Percentiles rank a stretch among this genome's conserved stretches.
Evolutionary conservation across 116 monocot species (phyloP).

Genomic region (Cymodocea nodosa): DNA sequence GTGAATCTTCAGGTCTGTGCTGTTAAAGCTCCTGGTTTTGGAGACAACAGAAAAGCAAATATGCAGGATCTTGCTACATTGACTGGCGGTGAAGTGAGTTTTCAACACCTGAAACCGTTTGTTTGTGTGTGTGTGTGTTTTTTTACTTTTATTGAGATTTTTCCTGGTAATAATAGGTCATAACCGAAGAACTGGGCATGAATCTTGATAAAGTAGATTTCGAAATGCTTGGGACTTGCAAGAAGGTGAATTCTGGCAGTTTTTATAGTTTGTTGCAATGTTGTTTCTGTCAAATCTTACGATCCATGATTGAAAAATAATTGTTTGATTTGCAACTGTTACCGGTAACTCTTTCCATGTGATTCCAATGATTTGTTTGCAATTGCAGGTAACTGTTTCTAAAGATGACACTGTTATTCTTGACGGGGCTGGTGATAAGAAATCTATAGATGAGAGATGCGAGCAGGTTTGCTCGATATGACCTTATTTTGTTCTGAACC

Average conservation of each 20-base stretch:
- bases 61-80: conserved; percentile 75
- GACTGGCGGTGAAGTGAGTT: conserved; percentile 64
- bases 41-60: conserved; percentile 66
- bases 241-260: conserved; percentile 31
- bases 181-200: conserved; percentile 83
- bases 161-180: conserved; percentile 24
- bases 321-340: not conserved
- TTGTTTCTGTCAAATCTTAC: not conserved
- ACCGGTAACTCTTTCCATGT: not conserved
- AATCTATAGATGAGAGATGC: conserved; percentile 68
- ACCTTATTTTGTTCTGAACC: not conserved
- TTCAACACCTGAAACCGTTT: no score
- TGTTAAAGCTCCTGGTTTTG: conserved; percentile 88
- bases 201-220: conserved; percentile 67
- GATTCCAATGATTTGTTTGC: not conserved
- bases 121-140: no score
- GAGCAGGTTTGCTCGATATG: conserved; percentile 32
- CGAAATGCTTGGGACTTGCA: conserved; percentile 75
- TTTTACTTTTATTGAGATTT: no score
- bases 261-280: not conserved
- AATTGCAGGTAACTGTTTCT: conserved; percentile 62
- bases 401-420: conserved; percentile 84
- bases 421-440: conserved; percentile 81
- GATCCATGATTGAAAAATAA: not conserved
- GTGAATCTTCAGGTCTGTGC: conserved; percentile 50